Percentiles rank a stretch among this genome's conserved stretches.
phyloP scores from a whole-genome alignment of 257 asterid genomes.

The Ilex asprella region DNA sequence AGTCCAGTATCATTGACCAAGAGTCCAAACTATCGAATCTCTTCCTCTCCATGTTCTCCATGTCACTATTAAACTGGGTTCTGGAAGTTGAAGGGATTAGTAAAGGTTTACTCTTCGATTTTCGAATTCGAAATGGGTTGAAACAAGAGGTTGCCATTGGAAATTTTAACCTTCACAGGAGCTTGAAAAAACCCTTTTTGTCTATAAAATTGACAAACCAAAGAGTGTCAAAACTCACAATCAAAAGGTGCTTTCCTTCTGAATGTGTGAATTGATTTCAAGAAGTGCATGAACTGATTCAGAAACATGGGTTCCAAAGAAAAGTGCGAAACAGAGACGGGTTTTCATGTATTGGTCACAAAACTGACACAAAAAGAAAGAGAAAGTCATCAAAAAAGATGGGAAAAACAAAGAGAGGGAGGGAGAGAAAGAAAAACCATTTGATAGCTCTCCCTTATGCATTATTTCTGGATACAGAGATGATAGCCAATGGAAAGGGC shows the following conservation, averaged over 20 bases:
- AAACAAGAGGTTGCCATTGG: slow-evolving; percentile 65
- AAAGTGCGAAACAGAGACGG: slow-evolving; percentile 1
- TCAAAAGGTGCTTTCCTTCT: slow-evolving; percentile 44
- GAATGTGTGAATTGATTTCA: slow-evolving; percentile 75
- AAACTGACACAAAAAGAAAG: not conserved
- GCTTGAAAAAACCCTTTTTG: not conserved
- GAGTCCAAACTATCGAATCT: slow-evolving; percentile 91
- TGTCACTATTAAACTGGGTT: slow-evolving; percentile 31
- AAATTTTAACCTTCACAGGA: not conserved
- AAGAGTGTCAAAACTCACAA: slow-evolving; percentile 25
- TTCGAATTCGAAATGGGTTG: slow-evolving; percentile 58
- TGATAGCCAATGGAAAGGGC: slow-evolving; percentile 4
- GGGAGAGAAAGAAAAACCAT: not conserved
- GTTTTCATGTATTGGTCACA: slow-evolving; percentile 36
- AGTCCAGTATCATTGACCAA: slow-evolving; percentile 94
- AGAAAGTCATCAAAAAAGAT: slow-evolving; percentile 6
- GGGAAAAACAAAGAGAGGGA: not conserved
- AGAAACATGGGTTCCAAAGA: slow-evolving; percentile 42
- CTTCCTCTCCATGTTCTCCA: slow-evolving; percentile 66
- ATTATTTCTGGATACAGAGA: slow-evolving; percentile 1
- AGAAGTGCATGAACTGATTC: slow-evolving; percentile 79
- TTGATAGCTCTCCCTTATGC: slow-evolving; percentile 4
- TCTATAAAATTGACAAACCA: not conserved
- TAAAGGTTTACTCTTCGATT: slow-evolving; percentile 28
- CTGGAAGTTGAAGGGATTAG: slow-evolving; percentile 45